phyloP scores from a whole-genome alignment of 2,329 filamentous ascomycete species.

The Pezicula carpinea region DNA sequence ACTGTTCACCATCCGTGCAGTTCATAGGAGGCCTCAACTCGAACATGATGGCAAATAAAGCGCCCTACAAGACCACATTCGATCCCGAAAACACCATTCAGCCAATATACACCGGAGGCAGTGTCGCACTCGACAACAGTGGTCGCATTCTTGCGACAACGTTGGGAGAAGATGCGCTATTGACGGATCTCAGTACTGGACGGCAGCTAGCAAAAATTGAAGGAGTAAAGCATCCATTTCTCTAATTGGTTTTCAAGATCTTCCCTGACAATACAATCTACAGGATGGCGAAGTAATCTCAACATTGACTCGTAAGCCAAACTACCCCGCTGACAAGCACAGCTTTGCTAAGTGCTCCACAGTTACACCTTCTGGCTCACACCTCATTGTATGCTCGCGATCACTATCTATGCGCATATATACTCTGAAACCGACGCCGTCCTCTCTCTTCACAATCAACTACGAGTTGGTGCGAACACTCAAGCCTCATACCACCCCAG shows the following conservation, averaged over 20 bases:
- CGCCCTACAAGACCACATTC: conserved; percentile 80
- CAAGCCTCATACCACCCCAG: conserved; percentile 86
- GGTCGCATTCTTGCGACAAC: conserved; percentile 82
- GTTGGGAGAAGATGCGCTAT: conserved; percentile 84
- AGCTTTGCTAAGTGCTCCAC: conserved; percentile 1
- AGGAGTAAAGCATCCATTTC: conserved; percentile 68
- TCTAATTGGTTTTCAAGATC: conserved; percentile 7
- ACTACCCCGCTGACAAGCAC: conserved; percentile 2
- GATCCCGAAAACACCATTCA: conserved; percentile 78
- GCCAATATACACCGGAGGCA: conserved; percentile 90
- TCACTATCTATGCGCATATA: conserved; percentile 97
- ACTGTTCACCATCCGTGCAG: no score
- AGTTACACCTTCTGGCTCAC: conserved; percentile 85
- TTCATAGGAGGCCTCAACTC: neutral
- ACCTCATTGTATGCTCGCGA: conserved; percentile 86
- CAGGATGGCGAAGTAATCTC: conserved; percentile 79
- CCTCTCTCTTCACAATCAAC: conserved; percentile 53
- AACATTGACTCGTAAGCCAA: conserved; percentile 56
- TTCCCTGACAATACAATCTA: conserved; percentile 20
- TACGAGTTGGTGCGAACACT: conserved; percentile 70
- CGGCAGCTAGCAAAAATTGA: conserved; percentile 80
- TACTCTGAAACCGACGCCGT: conserved; percentile 56
- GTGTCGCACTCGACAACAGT: conserved; percentile 75
- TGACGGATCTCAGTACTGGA: conserved; percentile 81
- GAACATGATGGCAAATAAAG: conserved; percentile 52